Percentiles rank a stretch among this genome's conserved stretches.
phyloP scores from a whole-genome alignment of 2,329 filamentous ascomycete species.

The Periglandula ipomoeae region DNA sequence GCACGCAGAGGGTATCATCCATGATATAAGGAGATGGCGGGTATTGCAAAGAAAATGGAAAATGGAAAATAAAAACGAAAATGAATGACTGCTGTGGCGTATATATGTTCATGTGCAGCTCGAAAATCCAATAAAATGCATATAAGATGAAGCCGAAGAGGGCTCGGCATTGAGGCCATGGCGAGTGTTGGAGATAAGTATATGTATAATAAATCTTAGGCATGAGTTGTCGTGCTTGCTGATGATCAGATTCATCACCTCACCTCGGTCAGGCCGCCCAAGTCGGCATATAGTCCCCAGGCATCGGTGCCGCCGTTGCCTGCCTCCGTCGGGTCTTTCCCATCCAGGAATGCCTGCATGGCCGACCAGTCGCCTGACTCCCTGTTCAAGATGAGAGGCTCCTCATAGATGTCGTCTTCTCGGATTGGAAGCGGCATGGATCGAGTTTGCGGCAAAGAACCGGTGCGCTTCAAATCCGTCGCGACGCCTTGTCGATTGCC shows the following conservation, averaged over 20 bases:
- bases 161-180: too few species aligned
- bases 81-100: background rate
- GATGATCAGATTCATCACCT: conserved; percentile 13
- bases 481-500: conserved; percentile 16
- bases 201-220: too few species aligned
- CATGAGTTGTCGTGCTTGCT: background rate
- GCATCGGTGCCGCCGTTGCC: conserved; percentile 19
- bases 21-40: background rate
- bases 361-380: conserved; percentile 27
- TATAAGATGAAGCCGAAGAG: background rate
- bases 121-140: background rate
- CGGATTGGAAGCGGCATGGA: conserved; percentile 9
- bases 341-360: conserved; percentile 28
- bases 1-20: conserved; percentile 3
- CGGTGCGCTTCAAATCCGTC: conserved; percentile 15
- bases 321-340: conserved; percentile 10
- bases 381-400: conserved; percentile 16
- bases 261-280: conserved; percentile 35
- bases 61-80: background rate
- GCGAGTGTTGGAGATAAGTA: too few species aligned
- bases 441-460: conserved; percentile 11
- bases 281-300: conserved; percentile 38
- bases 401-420: conserved; percentile 16
- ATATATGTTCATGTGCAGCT: background rate
- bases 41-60: background rate